phyloP scores from a whole-genome alignment of 2,329 filamentous ascomycete genomes.

The Diaporthe nobilis region DNA sequence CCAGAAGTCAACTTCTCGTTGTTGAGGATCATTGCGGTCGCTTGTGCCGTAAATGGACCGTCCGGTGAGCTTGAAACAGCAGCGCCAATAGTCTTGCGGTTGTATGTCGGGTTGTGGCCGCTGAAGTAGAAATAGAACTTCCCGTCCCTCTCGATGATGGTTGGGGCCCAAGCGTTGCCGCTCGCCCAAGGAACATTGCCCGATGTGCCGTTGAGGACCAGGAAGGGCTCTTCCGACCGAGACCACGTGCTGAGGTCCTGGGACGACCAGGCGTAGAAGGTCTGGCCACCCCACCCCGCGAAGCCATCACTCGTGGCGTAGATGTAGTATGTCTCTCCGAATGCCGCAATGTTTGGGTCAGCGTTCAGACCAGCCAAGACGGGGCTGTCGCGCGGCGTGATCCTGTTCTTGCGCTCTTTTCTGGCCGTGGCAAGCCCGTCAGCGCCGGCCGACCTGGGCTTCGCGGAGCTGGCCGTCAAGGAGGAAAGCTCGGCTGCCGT shows the following conservation, averaged over 20 bases:
- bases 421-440: background rate
- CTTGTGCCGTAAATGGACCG: conserved; percentile 71
- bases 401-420: conserved; percentile 4
- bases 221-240: conserved; percentile 56
- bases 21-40: conserved; percentile 67
- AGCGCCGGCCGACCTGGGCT: conserved; percentile 3
- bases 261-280: conserved; percentile 63
- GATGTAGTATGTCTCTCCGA: conserved; percentile 61
- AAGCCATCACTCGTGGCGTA: conserved; percentile 63
- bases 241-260: conserved; percentile 56
- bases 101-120: conserved; percentile 65
- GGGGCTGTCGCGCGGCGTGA: conserved; percentile 47
- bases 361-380: conserved; percentile 57
- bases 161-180: conserved; percentile 78
- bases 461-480: conserved; percentile 45
- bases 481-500: conserved; percentile 60
- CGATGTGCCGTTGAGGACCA: conserved; percentile 59
- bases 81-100: conserved; percentile 73
- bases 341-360: conserved; percentile 62
- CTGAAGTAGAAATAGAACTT: conserved; percentile 77
- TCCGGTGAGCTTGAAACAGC: conserved; percentile 69
- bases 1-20: conserved; percentile 56
- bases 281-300: conserved; percentile 59
- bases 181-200: conserved; percentile 74
- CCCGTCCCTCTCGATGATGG: conserved; percentile 70